Evolutionary conservation across 2,329 filamentous ascomycete species (phyloP), one percentile per base, ranked within the genome.

Genomic region (Sclerotinia sclerotiorum): DNA sequence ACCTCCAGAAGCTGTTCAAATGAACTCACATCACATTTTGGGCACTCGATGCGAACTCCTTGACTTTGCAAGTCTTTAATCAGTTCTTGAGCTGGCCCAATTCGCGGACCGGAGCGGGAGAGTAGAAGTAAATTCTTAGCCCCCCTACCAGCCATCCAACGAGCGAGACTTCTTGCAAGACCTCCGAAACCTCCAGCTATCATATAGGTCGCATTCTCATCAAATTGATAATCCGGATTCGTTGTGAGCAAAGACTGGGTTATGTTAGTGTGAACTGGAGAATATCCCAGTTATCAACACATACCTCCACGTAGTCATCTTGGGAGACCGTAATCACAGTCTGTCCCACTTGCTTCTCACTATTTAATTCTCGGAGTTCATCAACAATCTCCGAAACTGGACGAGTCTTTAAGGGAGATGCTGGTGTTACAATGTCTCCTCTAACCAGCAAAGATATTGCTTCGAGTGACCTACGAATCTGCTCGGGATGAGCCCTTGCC

Each of bases 171-270:
- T 11, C 75, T 68, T 5, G 75, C 76, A 35, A 77, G 65, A 5
- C 76, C 76, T 55, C 76, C 76, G 3, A 74, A 65, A 19, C 75
- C 77, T 56, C 76, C 76, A 44, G 74, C 69, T 17, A 78, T 68
- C 5, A 78, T 21, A 69, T 78, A 78, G 2, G 44, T 46, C 5
- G 15, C 7, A 69, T 58, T 10, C 27, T 27, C 2, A 44, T 49
- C 46, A 27, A 67, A 58, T 17, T 61, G 4, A 32, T 29, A 42
- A 5, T 15, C 24, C 29, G 27, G 62, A 15, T 5, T 46, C 44
- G 8, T 42, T 3, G 0, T 17, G 15, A 46, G 17, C 44, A 39
- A n/a, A 24, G 19, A 29, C 27, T 54, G 19, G 24, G 7, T 5
- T 32, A 6, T 3, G 24, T 54, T 29, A 54, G 51, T 24, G 49